Conservation (phyloP, 768 basidiomycete genomes). For the Kwoniella sp. region DNA sequence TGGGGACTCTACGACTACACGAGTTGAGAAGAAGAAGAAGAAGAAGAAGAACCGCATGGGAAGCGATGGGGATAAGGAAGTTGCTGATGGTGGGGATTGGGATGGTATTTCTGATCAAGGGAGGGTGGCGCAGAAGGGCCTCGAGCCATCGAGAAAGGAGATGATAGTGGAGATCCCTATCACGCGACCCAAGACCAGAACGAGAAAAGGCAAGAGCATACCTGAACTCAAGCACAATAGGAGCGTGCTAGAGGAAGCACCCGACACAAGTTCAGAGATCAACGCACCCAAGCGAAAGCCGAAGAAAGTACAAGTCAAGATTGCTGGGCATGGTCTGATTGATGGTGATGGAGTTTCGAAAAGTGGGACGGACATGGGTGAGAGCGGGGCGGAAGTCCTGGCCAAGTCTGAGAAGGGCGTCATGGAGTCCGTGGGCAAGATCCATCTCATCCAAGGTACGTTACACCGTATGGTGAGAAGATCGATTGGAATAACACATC, state of each 20-base stretch:
- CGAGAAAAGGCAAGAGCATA: no score
- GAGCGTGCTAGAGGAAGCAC: slow-evolving; percentile 4
- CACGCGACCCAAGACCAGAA: neutral
- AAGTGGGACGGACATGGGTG: neutral
- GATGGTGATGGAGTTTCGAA: neutral
- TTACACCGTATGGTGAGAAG: neutral
- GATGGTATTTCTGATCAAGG: no score
- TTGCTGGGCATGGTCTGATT: neutral
- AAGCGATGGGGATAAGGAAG: no score
- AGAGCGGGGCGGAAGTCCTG: slow-evolving; percentile 11
- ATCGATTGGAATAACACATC: slow-evolving; percentile 1
- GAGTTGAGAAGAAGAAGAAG: no score
- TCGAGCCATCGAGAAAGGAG: slow-evolving; percentile 1
- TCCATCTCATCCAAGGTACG: slow-evolving; percentile 48
- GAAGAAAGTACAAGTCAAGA: neutral
- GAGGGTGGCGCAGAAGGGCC: no score
- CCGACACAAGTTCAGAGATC: no score
- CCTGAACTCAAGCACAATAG: slow-evolving; percentile 2
- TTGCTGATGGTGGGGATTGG: no score
- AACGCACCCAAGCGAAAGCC: no score
- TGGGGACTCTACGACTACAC: no score
- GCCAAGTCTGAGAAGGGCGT: slow-evolving; percentile 21
- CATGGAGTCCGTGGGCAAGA: slow-evolving; percentile 32
- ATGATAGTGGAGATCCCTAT: slow-evolving; percentile 17
- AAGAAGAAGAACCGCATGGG: no score